A percentile compares a stretch with the other conserved stretches of the same genome.
Conservation (phyloP, 75 land plant species). For the Larix kaempferi region DNA sequence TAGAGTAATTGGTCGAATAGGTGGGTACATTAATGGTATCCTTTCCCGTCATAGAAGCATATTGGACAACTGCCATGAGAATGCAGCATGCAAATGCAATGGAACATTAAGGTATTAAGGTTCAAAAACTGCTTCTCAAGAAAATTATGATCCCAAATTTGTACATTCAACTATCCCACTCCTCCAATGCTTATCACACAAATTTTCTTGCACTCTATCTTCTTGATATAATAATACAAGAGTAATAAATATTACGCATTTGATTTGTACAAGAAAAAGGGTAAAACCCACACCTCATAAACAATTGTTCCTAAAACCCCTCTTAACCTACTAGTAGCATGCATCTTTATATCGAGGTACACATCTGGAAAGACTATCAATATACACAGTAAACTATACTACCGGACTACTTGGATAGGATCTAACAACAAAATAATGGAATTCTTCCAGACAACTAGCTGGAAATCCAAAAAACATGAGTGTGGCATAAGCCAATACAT, state of each 20-base stretch:
- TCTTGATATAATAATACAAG: constrained; percentile 3
- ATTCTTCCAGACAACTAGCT: too few relatives aligned
- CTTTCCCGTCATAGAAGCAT: too few relatives aligned
- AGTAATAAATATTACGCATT: constrained; percentile 9
- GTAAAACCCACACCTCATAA: constrained; percentile 10
- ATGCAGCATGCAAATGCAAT: too few relatives aligned
- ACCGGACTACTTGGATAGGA: neutral
- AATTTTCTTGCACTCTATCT: too few relatives aligned
- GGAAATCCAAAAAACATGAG: neutral
- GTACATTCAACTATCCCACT: too few relatives aligned
- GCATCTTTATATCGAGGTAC: neutral
- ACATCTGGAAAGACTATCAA: neutral
- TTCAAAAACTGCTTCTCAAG: neutral
- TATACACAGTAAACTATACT: neutral
- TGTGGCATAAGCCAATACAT: neutral
- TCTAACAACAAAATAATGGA: too few relatives aligned
- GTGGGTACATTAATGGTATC: too few relatives aligned
- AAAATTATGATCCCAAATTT: too few relatives aligned
- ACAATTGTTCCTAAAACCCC: neutral
- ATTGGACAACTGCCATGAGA: too few relatives aligned
- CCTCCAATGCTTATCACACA: too few relatives aligned
- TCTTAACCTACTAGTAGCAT: constrained; percentile 1
- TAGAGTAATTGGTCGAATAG: too few relatives aligned
- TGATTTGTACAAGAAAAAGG: neutral
- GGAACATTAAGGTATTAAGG: too few relatives aligned